Conservation (phyloP, 139 green algal genomes). For the Mesotaenium endlicherianum region DNA sequence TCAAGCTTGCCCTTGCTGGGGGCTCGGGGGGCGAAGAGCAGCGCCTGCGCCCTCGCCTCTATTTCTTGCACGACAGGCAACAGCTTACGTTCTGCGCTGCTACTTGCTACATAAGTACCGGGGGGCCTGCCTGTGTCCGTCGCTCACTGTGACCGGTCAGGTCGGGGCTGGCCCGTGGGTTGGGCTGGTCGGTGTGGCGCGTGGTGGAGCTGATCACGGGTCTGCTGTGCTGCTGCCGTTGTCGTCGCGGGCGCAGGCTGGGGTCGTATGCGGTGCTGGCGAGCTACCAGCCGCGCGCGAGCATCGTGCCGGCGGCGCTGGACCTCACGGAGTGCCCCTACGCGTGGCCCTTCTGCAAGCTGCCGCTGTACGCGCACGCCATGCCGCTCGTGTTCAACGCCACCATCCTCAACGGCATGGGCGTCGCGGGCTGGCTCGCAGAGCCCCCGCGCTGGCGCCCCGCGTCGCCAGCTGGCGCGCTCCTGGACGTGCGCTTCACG, state of each 20-base stretch:
- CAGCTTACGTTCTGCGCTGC: too few species aligned
- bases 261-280: constrained; percentile 60
- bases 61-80: too few species aligned
- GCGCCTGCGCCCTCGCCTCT: too few species aligned
- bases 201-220: too few species aligned
- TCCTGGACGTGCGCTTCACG: constrained; percentile 84
- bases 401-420: constrained; percentile 95
- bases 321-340: constrained; percentile 92
- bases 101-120: too few species aligned
- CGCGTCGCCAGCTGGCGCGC: not conserved
- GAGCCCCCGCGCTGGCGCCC: constrained; percentile 46
- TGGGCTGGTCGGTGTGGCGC: too few species aligned
- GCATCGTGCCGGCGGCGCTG: constrained; percentile 72
- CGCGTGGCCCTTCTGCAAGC: constrained; percentile 91
- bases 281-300: constrained; percentile 82
- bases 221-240: too few species aligned
- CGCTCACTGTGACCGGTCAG: too few species aligned
- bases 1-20: too few species aligned
- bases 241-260: not conserved
- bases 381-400: constrained; percentile 93
- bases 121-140: too few species aligned
- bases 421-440: constrained; percentile 71
- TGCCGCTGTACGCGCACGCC: constrained; percentile 60
- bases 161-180: too few species aligned
- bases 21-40: too few species aligned